Conservation (phyloP, 1,284 basidiomycete species). For the Pseudozyma sp. region DNA sequence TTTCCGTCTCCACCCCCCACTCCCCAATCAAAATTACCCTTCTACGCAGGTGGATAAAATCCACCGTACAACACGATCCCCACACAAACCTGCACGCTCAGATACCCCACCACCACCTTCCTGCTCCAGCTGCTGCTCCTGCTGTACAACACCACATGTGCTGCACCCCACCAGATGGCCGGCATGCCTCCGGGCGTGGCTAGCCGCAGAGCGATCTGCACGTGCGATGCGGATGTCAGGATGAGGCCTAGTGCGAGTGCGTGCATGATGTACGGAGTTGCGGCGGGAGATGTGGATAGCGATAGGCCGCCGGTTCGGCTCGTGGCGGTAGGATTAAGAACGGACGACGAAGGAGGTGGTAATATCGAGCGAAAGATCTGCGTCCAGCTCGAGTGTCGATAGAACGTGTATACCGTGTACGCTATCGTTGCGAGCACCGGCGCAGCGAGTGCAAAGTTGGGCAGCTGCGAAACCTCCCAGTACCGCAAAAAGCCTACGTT, state of each 20-base stretch:
- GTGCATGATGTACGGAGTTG: constrained; percentile 78
- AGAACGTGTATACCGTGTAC: constrained; percentile 61
- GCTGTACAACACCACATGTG: constrained; percentile 74
- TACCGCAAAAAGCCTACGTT: constrained; percentile 85
- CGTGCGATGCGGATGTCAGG: constrained; percentile 84
- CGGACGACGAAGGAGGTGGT: neutral
- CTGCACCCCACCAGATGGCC: constrained; percentile 81
- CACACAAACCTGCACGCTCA: constrained; percentile 78
- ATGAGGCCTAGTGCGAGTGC: constrained; percentile 73
- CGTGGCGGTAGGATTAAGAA: neutral
- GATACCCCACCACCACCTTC: constrained; percentile 76
- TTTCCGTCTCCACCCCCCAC: too few species aligned
- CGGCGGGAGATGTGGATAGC: neutral
- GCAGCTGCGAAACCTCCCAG: constrained; percentile 84
- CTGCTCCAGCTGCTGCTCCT: constrained; percentile 22
- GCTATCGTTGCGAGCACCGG: constrained; percentile 73
- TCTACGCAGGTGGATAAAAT: constrained; percentile 87
- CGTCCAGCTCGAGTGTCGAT: neutral
- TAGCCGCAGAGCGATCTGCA: constrained; percentile 87
- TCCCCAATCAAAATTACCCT: too few species aligned
- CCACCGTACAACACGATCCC: constrained; percentile 84
- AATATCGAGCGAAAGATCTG: constrained; percentile 57
- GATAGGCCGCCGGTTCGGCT: neutral
- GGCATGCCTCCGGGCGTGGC: constrained; percentile 78
- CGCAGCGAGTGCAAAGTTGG: constrained; percentile 84